These are phyloP conservation scores for Nicotiana knightiana DNA, from an alignment of 257 asterid genomes.

Conservation along the genomic window DNA sequence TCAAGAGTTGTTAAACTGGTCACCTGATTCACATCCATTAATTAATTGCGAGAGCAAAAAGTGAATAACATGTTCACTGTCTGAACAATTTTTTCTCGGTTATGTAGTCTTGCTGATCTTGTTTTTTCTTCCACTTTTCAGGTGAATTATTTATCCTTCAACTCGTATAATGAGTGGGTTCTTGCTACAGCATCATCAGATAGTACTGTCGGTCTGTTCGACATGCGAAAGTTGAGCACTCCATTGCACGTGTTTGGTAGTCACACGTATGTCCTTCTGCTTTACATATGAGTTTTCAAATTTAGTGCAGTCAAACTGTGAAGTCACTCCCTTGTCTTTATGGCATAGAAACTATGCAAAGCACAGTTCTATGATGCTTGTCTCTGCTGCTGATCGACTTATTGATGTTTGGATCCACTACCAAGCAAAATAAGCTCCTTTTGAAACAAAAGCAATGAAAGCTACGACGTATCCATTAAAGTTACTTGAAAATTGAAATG, in stretches of 20 bases:
- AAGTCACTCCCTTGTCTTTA: background rate
- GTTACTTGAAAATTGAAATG: background rate
- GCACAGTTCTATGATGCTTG: background rate
- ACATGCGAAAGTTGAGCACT: conserved; percentile 69
- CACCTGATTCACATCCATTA: background rate
- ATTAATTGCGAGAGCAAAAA: background rate
- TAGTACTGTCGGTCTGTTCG: conserved; percentile 82
- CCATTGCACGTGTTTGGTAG: conserved; percentile 75
- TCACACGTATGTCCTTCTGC: conserved; percentile 56
- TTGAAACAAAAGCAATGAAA: background rate
- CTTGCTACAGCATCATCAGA: conserved; percentile 97
- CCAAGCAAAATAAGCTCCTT: background rate
- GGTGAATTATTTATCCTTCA: conserved; percentile 91
- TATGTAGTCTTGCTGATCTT: conserved; percentile 4
- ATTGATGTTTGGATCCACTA: background rate
- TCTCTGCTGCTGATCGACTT: background rate
- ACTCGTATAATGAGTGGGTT: conserved; percentile 84
- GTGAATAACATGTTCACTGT: background rate
- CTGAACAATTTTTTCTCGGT: background rate
- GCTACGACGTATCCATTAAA: background rate
- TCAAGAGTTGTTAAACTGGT: background rate
- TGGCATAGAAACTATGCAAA: background rate
- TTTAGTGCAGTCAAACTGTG: background rate
- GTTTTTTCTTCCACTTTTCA: conserved; percentile 26
- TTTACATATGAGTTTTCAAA: background rate